Conservation (phyloP, 1,284 basidiomycete genomes). For the Pterulicium gracile region DNA sequence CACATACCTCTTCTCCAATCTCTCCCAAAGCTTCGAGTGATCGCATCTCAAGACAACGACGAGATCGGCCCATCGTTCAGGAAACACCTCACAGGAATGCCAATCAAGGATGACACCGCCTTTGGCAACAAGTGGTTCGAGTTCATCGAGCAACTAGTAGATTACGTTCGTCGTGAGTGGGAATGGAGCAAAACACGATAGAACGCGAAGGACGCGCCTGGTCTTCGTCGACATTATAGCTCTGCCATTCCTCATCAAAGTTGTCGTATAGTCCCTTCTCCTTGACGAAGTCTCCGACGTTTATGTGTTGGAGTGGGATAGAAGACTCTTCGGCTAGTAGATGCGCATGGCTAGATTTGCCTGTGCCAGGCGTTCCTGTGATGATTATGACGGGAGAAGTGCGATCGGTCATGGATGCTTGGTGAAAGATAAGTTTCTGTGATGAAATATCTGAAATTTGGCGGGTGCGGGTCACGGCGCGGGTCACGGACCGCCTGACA, state of each 20-base stretch:
- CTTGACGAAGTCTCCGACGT: slow-evolving; percentile 87
- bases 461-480: too few species aligned
- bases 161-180: too few species aligned
- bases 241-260: slow-evolving; percentile 4
- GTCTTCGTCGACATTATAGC: slow-evolving; percentile 75
- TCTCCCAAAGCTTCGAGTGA: slow-evolving; percentile 84
- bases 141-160: slow-evolving; percentile 74
- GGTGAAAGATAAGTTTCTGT: not conserved
- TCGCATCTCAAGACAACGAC: slow-evolving; percentile 90
- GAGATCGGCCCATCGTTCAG: slow-evolving; percentile 96
- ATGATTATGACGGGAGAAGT: slow-evolving; percentile 79
- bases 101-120: slow-evolving; percentile 92
- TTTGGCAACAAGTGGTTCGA: slow-evolving; percentile 58
- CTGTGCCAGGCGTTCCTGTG: slow-evolving; percentile 83
- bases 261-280: slow-evolving; percentile 34
- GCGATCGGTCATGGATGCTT: slow-evolving; percentile 6
- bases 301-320: slow-evolving; percentile 69
- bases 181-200: slow-evolving; percentile 1
- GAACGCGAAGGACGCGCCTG: slow-evolving; percentile 38
- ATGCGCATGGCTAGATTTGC: slow-evolving; percentile 87
- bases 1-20: slow-evolving; percentile 83
- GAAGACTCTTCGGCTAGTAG: slow-evolving; percentile 62
- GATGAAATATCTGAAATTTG: not conserved
- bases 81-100: slow-evolving; percentile 94
- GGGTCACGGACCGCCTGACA: too few species aligned